phyloP scores from a whole-genome alignment of 1,284 basidiomycete species.

The Marasmius sp. region DNA sequence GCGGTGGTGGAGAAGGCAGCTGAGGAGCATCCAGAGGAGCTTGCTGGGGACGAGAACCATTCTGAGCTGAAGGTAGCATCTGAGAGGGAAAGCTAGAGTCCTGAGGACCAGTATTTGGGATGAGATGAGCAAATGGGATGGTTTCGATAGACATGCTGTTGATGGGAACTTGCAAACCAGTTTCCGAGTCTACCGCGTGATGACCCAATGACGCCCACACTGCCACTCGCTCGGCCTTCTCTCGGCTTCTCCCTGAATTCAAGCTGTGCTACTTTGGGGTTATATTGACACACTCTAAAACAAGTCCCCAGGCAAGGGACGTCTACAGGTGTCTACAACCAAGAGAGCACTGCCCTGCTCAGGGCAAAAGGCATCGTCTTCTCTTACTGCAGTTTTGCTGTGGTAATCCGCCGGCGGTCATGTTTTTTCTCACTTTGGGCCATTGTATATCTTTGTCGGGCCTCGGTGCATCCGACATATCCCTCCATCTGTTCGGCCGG shows the following conservation, averaged over 20 bases:
- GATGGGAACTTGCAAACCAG: background rate
- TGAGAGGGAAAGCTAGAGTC: background rate
- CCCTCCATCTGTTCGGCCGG: too few relatives aligned
- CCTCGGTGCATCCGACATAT: too few relatives aligned
- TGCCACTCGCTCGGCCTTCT: conserved; percentile 1
- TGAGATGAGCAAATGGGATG: background rate
- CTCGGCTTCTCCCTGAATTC: background rate
- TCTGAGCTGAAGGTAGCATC: background rate
- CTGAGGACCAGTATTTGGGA: background rate
- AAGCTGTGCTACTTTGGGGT: conserved; percentile 5
- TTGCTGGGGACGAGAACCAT: background rate
- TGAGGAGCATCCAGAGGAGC: background rate
- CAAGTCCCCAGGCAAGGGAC: too few relatives aligned
- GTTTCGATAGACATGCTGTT: conserved; percentile 3
- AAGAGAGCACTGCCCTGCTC: too few relatives aligned
- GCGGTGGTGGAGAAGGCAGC: background rate
- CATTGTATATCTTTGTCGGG: too few relatives aligned
- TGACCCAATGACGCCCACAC: background rate
- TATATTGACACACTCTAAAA: background rate
- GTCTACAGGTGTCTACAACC: too few relatives aligned
- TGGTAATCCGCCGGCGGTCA: too few relatives aligned
- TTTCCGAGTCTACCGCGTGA: background rate
- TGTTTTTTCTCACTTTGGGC: too few relatives aligned
- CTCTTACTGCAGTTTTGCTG: too few relatives aligned
- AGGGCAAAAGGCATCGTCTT: too few relatives aligned